Base-by-base conservation (phyloP, 768 basidiomycete species). In the Tubosaeta sp. region DNA sequence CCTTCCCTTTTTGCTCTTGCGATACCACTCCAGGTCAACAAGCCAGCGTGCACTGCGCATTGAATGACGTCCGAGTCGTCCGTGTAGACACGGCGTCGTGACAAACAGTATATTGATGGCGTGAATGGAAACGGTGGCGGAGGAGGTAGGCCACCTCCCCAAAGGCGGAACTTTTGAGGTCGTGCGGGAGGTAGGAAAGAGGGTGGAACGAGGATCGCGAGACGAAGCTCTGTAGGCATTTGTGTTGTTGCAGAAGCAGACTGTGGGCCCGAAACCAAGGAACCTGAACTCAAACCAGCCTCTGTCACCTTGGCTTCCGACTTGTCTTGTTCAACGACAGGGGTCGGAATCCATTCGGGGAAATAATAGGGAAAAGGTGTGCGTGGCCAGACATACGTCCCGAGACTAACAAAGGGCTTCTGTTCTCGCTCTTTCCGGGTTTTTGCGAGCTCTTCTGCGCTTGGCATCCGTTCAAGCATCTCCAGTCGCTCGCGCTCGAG, bases 31-130 rank as follows among this genome's bases (percentile, higher is more conserved):
- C 76, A 78, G 14, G 69, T 68, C 30, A 76, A 61, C 43, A 71
- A 62, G 7, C 87, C 87, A 0, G 84, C 74, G 57, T 89, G 87
- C 41, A 89, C 66, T 2, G 83, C 85, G 49, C 83, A 84, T 35
- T 84, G 61, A 60, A 86, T 80, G 45, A 87, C 60, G 58, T 87
- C 84, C 9, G 85, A 87, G 66, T 89, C 87, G 66, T 89, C 86
- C 0, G 87, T 89, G 68, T 89, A 89, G 31, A 87, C 75, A 42
- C 83, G 71, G n/a, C 81, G 71, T 30, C 69, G 69, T 25, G 74
- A 67, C 27, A 59, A 57, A 3, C 61, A 64, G 51, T 59, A 58
- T 32, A 58, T 52, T 3, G 59, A 59, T 0, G 66, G 59, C 0
- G 61, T 56, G 16, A 57, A 65, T 40, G 58, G 65, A 59, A 54